A percentile compares a stretch with the other conserved stretches of the same genome.
Conservation (phyloP, 176 grass and related monocot genomes). For the Eleusine coracana region DNA sequence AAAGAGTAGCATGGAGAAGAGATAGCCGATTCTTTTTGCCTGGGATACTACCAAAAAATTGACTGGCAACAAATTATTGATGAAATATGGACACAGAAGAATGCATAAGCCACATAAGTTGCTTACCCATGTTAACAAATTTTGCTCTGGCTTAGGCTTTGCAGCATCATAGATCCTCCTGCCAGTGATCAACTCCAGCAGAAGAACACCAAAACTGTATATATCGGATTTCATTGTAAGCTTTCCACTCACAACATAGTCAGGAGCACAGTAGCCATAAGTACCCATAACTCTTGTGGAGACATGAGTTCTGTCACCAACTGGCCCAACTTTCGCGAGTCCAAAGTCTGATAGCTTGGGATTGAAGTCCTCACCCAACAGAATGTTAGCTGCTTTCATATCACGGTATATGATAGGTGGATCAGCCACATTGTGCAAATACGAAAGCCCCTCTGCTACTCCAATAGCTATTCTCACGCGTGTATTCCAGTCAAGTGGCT, state of each 20-base stretch:
- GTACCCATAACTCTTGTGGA: conserved; percentile 98
- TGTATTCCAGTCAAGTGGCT: conserved; percentile 81
- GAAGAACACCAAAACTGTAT: conserved; percentile 90
- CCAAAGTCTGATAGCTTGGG: conserved; percentile 97
- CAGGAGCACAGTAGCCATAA: conserved; percentile 94
- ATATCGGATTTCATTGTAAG: conserved; percentile 90
- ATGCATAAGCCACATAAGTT: background rate
- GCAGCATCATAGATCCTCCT: conserved; percentile 77
- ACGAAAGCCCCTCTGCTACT: conserved; percentile 78
- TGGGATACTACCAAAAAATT: background rate
- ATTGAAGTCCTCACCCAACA: conserved; percentile 76
- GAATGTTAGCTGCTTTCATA: conserved; percentile 89
- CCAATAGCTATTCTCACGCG: conserved; percentile 86
- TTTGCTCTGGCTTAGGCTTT: conserved; percentile 57
- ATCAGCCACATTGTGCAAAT: conserved; percentile 86
- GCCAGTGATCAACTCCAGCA: conserved; percentile 88
- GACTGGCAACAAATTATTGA: background rate
- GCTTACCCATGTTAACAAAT: conserved; percentile 76
- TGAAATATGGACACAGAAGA: background rate
- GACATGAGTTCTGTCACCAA: conserved; percentile 82
- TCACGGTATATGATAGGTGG: conserved; percentile 94
- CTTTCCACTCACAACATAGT: conserved; percentile 83
- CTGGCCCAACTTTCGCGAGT: conserved; percentile 85
- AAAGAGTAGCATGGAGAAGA: background rate
- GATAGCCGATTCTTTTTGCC: background rate